Evolutionary conservation across 192 early-diverging fungal genomes (phyloP).

Genomic region (Phycomyces nitens): DNA sequence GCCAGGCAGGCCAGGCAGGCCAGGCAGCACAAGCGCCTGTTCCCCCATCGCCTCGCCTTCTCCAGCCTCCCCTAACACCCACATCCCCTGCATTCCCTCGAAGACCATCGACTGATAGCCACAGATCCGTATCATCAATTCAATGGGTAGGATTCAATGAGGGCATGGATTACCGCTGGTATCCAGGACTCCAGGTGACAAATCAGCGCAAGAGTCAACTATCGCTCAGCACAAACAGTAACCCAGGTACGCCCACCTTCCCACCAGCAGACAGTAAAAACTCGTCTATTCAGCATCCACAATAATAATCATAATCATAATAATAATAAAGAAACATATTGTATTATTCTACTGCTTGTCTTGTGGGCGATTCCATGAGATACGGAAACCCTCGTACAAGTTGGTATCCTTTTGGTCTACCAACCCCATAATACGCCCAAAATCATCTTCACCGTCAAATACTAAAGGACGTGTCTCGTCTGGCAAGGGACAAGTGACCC

Average conservation of each 20-base stretch:
- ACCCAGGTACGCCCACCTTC: too few species aligned
- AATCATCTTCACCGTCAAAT: slow-evolving; percentile 7
- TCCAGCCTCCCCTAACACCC: background rate
- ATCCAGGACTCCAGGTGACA: background rate
- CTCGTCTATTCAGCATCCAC: too few species aligned
- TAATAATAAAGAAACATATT: too few species aligned
- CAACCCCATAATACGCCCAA: too few species aligned
- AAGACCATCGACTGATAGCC: background rate
- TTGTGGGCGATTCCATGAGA: too few species aligned
- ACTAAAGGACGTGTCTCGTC: slow-evolving; percentile 12
- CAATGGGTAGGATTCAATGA: slow-evolving; percentile 22
- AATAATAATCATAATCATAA: too few species aligned
- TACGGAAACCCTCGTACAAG: too few species aligned
- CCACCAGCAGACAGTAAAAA: too few species aligned
- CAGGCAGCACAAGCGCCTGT: background rate
- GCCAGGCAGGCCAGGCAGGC: too few species aligned
- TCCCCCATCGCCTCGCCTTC: background rate
- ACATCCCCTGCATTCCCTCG: background rate
- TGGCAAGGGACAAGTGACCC: slow-evolving; percentile 28
- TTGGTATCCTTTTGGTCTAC: too few species aligned
- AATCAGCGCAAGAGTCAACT: background rate
- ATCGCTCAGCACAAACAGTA: background rate
- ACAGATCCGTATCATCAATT: slow-evolving; percentile 8
- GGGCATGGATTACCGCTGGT: slow-evolving; percentile 11
- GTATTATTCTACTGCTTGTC: too few species aligned